Evolutionary conservation across 495 filamentous ascomycete genomes (phyloP).

Genomic region (Aspergillus affinis): DNA sequence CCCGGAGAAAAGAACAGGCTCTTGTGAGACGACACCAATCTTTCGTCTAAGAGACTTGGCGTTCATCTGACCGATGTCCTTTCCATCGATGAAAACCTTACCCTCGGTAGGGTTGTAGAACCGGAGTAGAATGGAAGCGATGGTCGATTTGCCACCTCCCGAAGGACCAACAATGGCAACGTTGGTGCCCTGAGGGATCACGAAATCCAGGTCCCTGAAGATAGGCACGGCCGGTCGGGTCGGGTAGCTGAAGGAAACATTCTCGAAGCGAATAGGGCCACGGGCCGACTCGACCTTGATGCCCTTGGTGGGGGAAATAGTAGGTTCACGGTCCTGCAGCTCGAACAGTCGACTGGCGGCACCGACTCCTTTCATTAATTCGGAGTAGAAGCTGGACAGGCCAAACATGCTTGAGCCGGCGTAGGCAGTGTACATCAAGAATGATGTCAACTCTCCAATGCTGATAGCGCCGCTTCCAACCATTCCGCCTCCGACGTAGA

Average conservation of each 20-base stretch:
- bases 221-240: conserved; percentile 87
- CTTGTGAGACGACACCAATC: conserved; percentile 92
- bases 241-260: conserved; percentile 85
- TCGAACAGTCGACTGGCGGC: conserved; percentile 94
- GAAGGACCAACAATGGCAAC: conserved; percentile 95
- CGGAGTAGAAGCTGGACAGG: conserved; percentile 92
- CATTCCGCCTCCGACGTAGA: conserved; percentile 88
- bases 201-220: conserved; percentile 85
- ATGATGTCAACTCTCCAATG: conserved; percentile 92
- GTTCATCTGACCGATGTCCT: conserved; percentile 84
- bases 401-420: conserved; percentile 90
- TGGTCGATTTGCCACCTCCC: conserved; percentile 93
- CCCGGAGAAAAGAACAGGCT: conserved; percentile 94
- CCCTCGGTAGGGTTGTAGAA: conserved; percentile 86
- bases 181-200: conserved; percentile 88
- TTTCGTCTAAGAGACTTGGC: conserved; percentile 90
- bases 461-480: conserved; percentile 82
- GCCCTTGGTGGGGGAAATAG: conserved; percentile 81
- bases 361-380: conserved; percentile 98
- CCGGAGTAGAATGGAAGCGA: conserved; percentile 80
- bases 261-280: conserved; percentile 81
- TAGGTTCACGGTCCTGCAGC: conserved; percentile 86
- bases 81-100: conserved; percentile 77
- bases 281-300: conserved; percentile 74
- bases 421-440: conserved; percentile 97